A percentile compares a stretch with the other conserved stretches of the same genome.
Conservation (phyloP, 2,329 filamentous ascomycete genomes). For the Alternaria sp. region DNA sequence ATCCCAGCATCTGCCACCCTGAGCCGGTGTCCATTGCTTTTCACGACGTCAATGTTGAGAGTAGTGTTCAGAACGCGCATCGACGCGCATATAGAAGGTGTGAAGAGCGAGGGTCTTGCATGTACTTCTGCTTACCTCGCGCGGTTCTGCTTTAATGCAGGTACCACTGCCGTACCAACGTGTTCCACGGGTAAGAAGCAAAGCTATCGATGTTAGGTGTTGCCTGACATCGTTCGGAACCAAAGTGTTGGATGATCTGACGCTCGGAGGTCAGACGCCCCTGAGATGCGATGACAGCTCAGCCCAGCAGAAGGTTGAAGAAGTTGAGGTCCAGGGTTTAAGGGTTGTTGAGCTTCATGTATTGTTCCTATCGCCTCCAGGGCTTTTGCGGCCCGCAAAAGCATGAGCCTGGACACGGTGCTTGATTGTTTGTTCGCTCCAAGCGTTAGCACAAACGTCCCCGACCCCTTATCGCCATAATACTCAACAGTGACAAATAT, state of each 20-base stretch:
- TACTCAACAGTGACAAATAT: neutral
- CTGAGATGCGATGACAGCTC: neutral
- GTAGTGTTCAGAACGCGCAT: neutral
- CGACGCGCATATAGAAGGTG: neutral
- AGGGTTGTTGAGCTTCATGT: neutral
- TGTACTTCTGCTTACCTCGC: neutral
- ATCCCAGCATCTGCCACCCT: neutral
- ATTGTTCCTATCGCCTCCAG: neutral
- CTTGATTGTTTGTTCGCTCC: neutral
- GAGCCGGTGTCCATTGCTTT: neutral
- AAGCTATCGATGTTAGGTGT: neutral
- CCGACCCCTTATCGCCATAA: neutral
- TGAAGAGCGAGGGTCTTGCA: neutral
- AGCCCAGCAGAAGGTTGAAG: neutral
- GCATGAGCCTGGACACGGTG: neutral
- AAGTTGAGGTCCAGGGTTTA: neutral
- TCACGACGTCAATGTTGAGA: neutral
- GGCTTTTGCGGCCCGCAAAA: neutral
- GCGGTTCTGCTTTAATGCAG: neutral
- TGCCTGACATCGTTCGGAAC: neutral
- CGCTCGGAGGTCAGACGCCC: neutral
- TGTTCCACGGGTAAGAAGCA: neutral
- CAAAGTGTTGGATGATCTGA: neutral
- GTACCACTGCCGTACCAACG: neutral
- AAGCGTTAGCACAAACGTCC: neutral